phyloP scores from a whole-genome alignment of 805 yeast species.

The Torulaspora franciscae region DNA sequence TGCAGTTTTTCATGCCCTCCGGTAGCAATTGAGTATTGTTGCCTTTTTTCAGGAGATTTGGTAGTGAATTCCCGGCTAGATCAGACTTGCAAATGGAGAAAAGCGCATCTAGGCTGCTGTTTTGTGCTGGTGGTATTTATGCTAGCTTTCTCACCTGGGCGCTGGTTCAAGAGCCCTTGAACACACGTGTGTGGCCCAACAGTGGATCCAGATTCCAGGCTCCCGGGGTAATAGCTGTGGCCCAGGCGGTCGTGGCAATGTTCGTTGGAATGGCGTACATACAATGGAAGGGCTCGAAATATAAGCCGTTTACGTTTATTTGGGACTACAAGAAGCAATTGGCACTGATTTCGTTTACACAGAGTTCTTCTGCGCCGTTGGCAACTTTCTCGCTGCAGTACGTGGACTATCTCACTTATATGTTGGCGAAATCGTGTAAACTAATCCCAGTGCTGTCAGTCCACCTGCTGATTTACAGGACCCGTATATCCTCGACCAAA shows the following conservation, averaged over 20 bases:
- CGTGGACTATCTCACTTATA: slow-evolving; percentile 78
- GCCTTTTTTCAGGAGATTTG: background rate
- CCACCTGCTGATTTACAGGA: slow-evolving; percentile 64
- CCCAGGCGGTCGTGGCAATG: slow-evolving; percentile 72
- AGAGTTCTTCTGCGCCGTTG: slow-evolving; percentile 76
- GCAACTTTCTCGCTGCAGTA: slow-evolving; percentile 74
- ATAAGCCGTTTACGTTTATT: slow-evolving; percentile 36
- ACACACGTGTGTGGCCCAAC: slow-evolving; percentile 66
- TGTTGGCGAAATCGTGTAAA: slow-evolving; percentile 90
- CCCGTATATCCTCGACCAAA: slow-evolving; percentile 68
- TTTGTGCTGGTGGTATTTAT: slow-evolving; percentile 63
- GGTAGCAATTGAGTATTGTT: background rate
- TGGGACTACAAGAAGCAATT: slow-evolving; percentile 38
- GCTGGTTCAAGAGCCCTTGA: slow-evolving; percentile 80
- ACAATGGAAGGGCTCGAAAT: slow-evolving; percentile 29
- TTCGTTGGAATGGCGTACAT: slow-evolving; percentile 62
- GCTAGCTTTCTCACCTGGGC: slow-evolving; percentile 90
- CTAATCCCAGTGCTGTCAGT: slow-evolving; percentile 90
- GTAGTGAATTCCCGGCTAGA: background rate
- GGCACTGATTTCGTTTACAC: slow-evolving; percentile 59
- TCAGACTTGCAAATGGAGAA: slow-evolving; percentile 3
- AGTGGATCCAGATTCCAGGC: slow-evolving; percentile 57
- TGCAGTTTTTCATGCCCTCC: background rate
- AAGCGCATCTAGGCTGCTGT: slow-evolving; percentile 17
- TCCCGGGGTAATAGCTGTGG: slow-evolving; percentile 69